Evolutionary conservation across 2,329 filamentous ascomycete genomes (phyloP), one percentile per base, ranked within the genome.

Genomic region (Pestalotiopsis sp.): DNA sequence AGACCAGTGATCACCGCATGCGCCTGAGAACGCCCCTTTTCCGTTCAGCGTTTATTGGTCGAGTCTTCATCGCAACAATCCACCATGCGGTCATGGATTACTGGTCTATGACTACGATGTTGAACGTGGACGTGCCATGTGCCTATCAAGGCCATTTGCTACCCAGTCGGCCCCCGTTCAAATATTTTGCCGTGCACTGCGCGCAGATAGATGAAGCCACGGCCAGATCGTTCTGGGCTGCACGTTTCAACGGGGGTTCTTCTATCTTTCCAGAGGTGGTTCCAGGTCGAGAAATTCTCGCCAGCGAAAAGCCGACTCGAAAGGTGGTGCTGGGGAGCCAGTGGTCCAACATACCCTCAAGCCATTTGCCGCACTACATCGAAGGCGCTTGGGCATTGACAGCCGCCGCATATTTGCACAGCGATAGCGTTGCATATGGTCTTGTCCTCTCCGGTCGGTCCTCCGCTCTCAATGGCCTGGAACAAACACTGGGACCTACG

Each of bases 361-460:
- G 59, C 4, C 70, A 66, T 20, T 13, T 71, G 7, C 67, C 71
- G 2, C 70, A 66, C 3, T 72, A 66, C 31, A 64, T 69, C 5
- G 70, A 72, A 31, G 57, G 62, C 17, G 71, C 71, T 14, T 72
- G 71, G 71, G 71, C 67, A 36, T 38, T 72, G 56, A 72, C 71
- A 17, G 52, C 56, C 20, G 61, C 65, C 12, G 58, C 62, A 2
- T 72, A 72, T 52, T 12, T 64, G 2, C 12, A 63, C 27, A 63
- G 58, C 39, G 70, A 72, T 12, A 71, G 66, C 39, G 39, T 72
- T 25, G 68, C 66, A 20, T 72, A 64, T 36, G 71, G 71, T 4
- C 45, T 61, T 20, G 67, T 72, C 6, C 49, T 70, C 56, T 71
- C 71, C 57, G 69, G 70, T 11, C 69, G 70, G 13, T 57, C 62